phyloP scores from a whole-genome alignment of 2,329 filamentous ascomycete species.

The Allantophomopsis cytisporea region DNA sequence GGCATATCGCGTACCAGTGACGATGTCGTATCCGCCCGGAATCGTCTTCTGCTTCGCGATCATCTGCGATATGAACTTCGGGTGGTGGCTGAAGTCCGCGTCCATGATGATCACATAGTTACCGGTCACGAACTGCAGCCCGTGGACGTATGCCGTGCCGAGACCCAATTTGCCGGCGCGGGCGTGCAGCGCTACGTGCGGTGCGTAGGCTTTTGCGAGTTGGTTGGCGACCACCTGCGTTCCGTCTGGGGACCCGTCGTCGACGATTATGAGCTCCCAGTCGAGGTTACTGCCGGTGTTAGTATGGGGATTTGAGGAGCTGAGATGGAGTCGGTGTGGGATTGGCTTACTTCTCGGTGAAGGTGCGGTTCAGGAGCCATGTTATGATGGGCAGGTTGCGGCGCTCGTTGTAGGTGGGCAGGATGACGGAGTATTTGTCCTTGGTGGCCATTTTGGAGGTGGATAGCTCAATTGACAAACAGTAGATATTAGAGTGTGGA shows the following conservation, averaged over 20 bases:
- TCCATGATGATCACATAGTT: constrained; percentile 99
- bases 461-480: background rate
- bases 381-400: constrained; percentile 91
- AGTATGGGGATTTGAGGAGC: background rate
- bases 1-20: constrained; percentile 90
- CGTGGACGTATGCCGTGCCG: constrained; percentile 91
- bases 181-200: constrained; percentile 71
- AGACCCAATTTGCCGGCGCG: constrained; percentile 94
- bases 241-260: constrained; percentile 94
- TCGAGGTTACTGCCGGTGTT: constrained; percentile 58
- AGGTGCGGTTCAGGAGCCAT: constrained; percentile 87
- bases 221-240: constrained; percentile 85
- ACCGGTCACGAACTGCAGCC: constrained; percentile 76
- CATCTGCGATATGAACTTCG: constrained; percentile 97
- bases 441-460: constrained; percentile 21
- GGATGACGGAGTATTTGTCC: constrained; percentile 91
- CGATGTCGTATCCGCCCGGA: constrained; percentile 74
- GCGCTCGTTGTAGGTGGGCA: constrained; percentile 98
- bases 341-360: constrained; percentile 63
- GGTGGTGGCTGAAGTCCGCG: constrained; percentile 97
- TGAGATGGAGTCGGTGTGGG: background rate
- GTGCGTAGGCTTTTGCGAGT: constrained; percentile 72
- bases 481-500: background rate
- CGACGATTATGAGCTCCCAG: constrained; percentile 96
- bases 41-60: constrained; percentile 59